A percentile compares a stretch with the other conserved stretches of the same genome.
phyloP scores from a whole-genome alignment of 345 rosid species.

The Microcos paniculata region DNA sequence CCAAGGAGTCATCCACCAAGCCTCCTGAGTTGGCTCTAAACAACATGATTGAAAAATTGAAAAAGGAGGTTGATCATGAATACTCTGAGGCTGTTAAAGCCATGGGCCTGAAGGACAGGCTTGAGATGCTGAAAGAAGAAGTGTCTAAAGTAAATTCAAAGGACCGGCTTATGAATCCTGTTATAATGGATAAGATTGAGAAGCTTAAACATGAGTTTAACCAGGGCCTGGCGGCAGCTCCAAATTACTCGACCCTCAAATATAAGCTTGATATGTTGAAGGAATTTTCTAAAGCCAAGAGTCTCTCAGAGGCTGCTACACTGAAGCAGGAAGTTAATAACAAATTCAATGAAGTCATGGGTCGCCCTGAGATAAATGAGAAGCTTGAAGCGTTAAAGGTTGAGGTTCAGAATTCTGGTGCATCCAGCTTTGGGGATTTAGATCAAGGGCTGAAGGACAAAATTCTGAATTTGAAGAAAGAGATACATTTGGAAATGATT shows the following conservation, averaged over 20 bases:
- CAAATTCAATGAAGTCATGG: slow-evolving; percentile 58
- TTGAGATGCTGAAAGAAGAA: slow-evolving; percentile 45
- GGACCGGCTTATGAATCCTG: slow-evolving; percentile 61
- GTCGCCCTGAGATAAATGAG: slow-evolving; percentile 57
- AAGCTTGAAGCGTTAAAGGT: slow-evolving; percentile 63
- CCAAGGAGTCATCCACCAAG: slow-evolving; percentile 57
- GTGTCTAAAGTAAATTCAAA: slow-evolving; percentile 47
- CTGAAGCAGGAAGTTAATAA: slow-evolving; percentile 52
- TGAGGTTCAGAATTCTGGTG: slow-evolving; percentile 47
- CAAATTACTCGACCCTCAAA: slow-evolving; percentile 60
- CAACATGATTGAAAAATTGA: slow-evolving; percentile 66
- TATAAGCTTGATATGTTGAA: slow-evolving; percentile 71
- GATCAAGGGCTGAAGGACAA: slow-evolving; percentile 57
- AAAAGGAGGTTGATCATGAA: slow-evolving; percentile 75
- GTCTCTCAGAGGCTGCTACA: slow-evolving; percentile 29
- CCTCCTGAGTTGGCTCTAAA: slow-evolving; percentile 50
- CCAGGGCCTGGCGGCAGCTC: slow-evolving; percentile 47
- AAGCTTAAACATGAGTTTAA: slow-evolving; percentile 66
- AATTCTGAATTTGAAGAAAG: slow-evolving; percentile 44
- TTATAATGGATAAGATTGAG: slow-evolving; percentile 52
- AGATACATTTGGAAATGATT: slow-evolving; percentile 53
- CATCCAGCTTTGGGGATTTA: slow-evolving; percentile 50
- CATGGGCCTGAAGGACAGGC: slow-evolving; percentile 57
- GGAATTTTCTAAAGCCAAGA: slow-evolving; percentile 63
- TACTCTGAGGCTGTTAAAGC: slow-evolving; percentile 61